Evolutionary conservation across 2,329 filamentous ascomycete genomes (phyloP).

Genomic region (Bipolaris gigantea): DNA sequence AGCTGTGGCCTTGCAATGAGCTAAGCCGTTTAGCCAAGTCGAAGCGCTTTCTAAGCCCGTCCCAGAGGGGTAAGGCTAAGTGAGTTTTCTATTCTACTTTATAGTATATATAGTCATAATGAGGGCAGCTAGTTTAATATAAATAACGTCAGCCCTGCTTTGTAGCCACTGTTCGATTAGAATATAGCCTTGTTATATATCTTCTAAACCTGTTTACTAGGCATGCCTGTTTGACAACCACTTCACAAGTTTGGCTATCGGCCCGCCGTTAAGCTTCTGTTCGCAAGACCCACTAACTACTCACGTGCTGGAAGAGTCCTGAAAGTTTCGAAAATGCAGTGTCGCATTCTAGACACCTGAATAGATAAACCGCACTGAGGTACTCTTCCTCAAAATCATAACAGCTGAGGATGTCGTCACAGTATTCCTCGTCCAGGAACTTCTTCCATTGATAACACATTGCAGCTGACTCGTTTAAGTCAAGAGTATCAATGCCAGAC

Average conservation of each 20-base stretch:
- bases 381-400: constrained; percentile 10
- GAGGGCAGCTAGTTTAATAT: neutral
- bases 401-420: constrained; percentile 15
- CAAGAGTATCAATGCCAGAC: constrained; percentile 15
- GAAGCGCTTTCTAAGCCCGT: neutral
- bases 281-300: constrained; percentile 16
- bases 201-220: neutral
- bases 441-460: constrained; percentile 21
- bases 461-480: constrained; percentile 22
- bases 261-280: constrained; percentile 12
- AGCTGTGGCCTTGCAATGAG: neutral
- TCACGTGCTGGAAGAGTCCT: constrained; percentile 18
- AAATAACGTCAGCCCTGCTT: neutral
- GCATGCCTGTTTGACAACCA: constrained; percentile 16
- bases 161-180: neutral
- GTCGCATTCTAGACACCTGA: constrained; percentile 15
- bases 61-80: neutral
- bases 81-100: neutral
- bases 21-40: neutral
- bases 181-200: neutral
- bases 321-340: constrained; percentile 16
- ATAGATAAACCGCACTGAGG: constrained; percentile 10
- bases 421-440: constrained; percentile 23
- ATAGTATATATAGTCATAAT: neutral
- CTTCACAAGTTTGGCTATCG: constrained; percentile 17